Conservation (phyloP, 441 rosid species). For the Viola pubescens region DNA sequence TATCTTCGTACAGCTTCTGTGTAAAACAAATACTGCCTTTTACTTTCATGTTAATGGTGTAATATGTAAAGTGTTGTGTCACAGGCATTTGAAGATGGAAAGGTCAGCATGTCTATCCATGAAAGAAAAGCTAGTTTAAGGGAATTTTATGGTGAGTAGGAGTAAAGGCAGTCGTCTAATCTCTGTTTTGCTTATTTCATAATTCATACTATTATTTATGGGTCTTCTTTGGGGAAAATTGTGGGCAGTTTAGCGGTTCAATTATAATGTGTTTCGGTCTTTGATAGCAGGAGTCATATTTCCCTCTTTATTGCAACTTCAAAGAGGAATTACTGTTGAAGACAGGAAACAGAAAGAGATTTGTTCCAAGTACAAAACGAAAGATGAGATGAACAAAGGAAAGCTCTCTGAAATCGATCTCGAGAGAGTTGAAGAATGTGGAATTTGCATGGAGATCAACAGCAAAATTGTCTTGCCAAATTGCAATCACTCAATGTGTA, state of each 20-base stretch:
- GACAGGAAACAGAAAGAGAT: slow-evolving; percentile 35
- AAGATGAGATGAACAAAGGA: slow-evolving; percentile 47
- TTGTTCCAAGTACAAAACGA: slow-evolving; percentile 37
- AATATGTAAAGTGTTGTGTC: slow-evolving; percentile 10
- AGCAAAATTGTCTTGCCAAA: slow-evolving; percentile 80
- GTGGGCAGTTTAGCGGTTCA: background rate
- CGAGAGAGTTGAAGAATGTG: slow-evolving; percentile 92
- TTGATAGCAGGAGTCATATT: slow-evolving; percentile 60
- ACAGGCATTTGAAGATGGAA: slow-evolving; percentile 71
- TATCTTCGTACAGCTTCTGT: background rate
- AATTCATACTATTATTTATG: background rate
- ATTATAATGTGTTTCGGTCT: slow-evolving; percentile 8
- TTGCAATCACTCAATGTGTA: slow-evolving; percentile 88
- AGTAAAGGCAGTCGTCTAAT: background rate
- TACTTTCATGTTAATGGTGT: slow-evolving; percentile 9
- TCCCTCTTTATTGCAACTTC: slow-evolving; percentile 76
- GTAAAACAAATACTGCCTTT: slow-evolving; percentile 4
- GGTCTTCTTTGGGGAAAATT: background rate
- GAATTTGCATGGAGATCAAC: slow-evolving; percentile 87
- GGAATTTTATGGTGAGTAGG: slow-evolving; percentile 71
- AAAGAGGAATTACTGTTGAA: slow-evolving; percentile 37
- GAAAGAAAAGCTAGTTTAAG: slow-evolving; percentile 84
- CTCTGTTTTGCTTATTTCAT: background rate
- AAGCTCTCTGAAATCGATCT: slow-evolving; percentile 55
- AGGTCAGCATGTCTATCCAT: slow-evolving; percentile 41